phyloP scores from a whole-genome alignment of 257 asterid species.

The Ajuga chamaepitys region DNA sequence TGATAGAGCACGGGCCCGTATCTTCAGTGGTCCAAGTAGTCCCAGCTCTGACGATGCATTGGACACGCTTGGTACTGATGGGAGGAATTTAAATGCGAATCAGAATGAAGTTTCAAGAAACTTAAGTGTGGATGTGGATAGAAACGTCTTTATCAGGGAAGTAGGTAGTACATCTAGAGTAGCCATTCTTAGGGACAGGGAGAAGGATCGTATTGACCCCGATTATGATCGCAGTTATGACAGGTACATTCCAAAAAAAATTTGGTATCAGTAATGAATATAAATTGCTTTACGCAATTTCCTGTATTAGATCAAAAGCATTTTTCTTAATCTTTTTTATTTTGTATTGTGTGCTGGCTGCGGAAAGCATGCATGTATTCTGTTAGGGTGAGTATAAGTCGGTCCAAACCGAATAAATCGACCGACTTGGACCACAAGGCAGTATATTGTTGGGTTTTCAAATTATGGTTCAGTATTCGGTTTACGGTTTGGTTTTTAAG shows the following conservation, averaged over 20 bases:
- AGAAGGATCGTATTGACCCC: slow-evolving; percentile 88
- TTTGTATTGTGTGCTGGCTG: no score
- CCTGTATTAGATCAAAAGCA: no score
- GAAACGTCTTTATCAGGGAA: slow-evolving; percentile 37
- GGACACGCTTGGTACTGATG: slow-evolving; percentile 32
- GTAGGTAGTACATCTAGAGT: slow-evolving; percentile 54
- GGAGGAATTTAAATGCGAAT: slow-evolving; percentile 32
- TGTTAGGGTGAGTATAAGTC: no score
- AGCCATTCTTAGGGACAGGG: slow-evolving; percentile 96
- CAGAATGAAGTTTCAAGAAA: slow-evolving; percentile 50
- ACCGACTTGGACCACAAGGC: no score
- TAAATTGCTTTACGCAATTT: neutral
- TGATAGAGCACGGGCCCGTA: slow-evolving; percentile 96
- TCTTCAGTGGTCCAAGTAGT: slow-evolving; percentile 52
- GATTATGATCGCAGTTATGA: slow-evolving; percentile 92
- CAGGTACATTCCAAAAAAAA: slow-evolving; percentile 40
- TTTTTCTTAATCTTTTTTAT: neutral
- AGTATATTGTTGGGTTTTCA: no score
- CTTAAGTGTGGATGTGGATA: slow-evolving; percentile 45
- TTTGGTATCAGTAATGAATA: neutral
- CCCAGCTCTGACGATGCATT: slow-evolving; percentile 45
- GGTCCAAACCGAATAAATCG: no score
- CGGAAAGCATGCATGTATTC: no score
- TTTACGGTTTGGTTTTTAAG: no score
- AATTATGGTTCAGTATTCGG: no score